Conservation (phyloP, 495 filamentous ascomycete genomes). For the Talaromyces proteolyticus region DNA sequence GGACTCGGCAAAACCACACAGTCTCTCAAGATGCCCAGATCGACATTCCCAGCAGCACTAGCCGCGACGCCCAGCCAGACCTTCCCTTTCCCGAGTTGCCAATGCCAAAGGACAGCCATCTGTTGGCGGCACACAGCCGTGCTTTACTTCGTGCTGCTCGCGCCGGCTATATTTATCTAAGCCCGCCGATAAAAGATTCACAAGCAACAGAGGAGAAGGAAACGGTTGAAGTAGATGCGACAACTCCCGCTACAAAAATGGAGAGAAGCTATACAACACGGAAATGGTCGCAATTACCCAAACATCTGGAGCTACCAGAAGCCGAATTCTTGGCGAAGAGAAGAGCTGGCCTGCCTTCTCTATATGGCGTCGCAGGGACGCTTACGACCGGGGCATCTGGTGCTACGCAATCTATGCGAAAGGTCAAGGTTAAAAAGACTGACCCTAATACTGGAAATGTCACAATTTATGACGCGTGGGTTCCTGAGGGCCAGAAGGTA, state of each 20-base stretch:
- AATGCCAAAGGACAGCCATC: slow-evolving; percentile 83
- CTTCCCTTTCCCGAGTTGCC: slow-evolving; percentile 48
- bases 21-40: slow-evolving; percentile 51
- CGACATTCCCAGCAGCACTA: slow-evolving; percentile 48
- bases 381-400: slow-evolving; percentile 35
- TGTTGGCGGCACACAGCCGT: slow-evolving; percentile 72
- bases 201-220: slow-evolving; percentile 49
- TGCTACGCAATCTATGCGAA: slow-evolving; percentile 50
- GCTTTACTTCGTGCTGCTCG: slow-evolving; percentile 81
- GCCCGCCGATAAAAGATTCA: slow-evolving; percentile 29
- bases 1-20: slow-evolving; percentile 67
- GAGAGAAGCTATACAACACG: slow-evolving; percentile 61
- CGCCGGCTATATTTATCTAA: slow-evolving; percentile 61
- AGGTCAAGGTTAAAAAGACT: slow-evolving; percentile 69
- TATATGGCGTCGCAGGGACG: slow-evolving; percentile 42
- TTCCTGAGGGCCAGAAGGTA: slow-evolving; percentile 72
- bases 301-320: slow-evolving; percentile 67
- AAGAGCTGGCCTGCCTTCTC: slow-evolving; percentile 62
- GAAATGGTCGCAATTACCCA: slow-evolving; percentile 74
- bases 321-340: slow-evolving; percentile 83
- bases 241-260: slow-evolving; percentile 19
- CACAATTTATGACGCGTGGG: slow-evolving; percentile 72
- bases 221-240: slow-evolving; percentile 36
- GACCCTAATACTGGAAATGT: slow-evolving; percentile 70
- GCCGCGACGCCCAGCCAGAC: background rate